Conservation (phyloP, 2,329 filamentous ascomycete species). For the Daldinia sp. region DNA sequence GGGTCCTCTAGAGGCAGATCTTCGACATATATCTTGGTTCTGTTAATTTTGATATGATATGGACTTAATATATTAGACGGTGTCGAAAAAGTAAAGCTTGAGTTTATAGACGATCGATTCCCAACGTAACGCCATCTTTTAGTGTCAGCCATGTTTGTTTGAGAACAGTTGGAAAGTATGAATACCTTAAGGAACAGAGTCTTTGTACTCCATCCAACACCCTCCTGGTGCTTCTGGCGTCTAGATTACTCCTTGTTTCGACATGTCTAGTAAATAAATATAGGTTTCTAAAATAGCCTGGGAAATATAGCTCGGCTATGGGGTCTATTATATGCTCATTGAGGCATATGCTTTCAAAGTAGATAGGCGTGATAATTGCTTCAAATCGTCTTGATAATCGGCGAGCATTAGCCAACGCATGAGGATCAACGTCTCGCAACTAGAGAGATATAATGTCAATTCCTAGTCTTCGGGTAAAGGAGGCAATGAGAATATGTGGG, state of each 20-base stretch:
- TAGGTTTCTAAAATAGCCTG: conserved; percentile 54
- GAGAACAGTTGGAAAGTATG: not conserved
- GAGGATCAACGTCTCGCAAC: conserved; percentile 56
- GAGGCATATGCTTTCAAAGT: conserved; percentile 56
- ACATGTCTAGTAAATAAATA: conserved; percentile 57
- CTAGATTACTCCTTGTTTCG: conserved; percentile 56
- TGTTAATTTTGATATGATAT: conserved; percentile 48
- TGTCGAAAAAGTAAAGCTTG: conserved; percentile 50
- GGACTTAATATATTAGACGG: conserved; percentile 56
- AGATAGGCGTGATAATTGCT: conserved; percentile 58
- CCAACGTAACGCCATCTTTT: conserved; percentile 57
- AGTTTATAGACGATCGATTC: conserved; percentile 44
- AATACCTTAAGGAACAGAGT: conserved; percentile 58
- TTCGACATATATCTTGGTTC: conserved; percentile 56
- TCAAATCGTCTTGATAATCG: conserved; percentile 57
- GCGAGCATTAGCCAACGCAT: conserved; percentile 53
- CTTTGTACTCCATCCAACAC: conserved; percentile 54
- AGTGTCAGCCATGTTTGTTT: not conserved
- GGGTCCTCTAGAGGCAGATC: conserved; percentile 57
- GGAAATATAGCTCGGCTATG: conserved; percentile 52
- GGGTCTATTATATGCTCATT: conserved; percentile 55
- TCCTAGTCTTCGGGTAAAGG: not conserved
- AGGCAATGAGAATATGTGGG: not conserved
- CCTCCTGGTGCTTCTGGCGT: conserved; percentile 53
- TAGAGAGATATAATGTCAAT: conserved; percentile 44